Base-by-base conservation (phyloP, 2,329 filamentous ascomycete species). In the Trichothecium roseum region DNA sequence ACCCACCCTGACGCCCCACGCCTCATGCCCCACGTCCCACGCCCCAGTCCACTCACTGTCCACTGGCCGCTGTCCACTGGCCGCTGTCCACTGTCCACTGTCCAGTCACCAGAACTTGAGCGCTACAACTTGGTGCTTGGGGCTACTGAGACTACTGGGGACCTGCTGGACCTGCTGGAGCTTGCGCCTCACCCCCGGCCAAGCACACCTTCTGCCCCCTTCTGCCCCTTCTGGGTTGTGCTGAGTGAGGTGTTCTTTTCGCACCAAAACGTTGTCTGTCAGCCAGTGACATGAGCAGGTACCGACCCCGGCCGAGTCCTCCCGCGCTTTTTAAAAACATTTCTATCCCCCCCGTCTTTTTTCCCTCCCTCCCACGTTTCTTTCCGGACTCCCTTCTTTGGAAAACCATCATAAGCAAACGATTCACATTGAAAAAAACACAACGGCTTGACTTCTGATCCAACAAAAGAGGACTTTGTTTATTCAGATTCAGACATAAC, bases 221-320 rank as follows among this genome's bases (percentile, higher is more conserved):
- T 6, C 6, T 24, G 20, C 10, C 6, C 6, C 6, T 24, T 24
- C 6, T 10, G 6, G 20, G 20, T 10, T 24, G 20, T 10, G 20
- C 20, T 24, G 20, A 24, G 20, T 24, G 20, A 24, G 10, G 6
- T 24, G 20, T 24, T 10, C 10, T 24, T 24, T 24, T 24, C 26
- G 16, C 16, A 15, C n/a, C 14, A 13, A 33, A 24, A 24, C 20
- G 20, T 15, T 24, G 17, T 26, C 30, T 24, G 17, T 26, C 26
- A n/a, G 9, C 26, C 28, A 28, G 28, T 36, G 28, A 28, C 35
- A 20, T 14, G 31, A 20, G 28, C 36, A 26, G 35, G 35, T 39
- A 39, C 37, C 37, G 37, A 39, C 37, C 37, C 37, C 37, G 37
- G 33, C 37, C 37, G 37, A 39, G 32, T 26, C 28, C 32, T 32